Base-by-base conservation (phyloP, 2,329 filamentous ascomycete species). In the Diaporthe australafricana region DNA sequence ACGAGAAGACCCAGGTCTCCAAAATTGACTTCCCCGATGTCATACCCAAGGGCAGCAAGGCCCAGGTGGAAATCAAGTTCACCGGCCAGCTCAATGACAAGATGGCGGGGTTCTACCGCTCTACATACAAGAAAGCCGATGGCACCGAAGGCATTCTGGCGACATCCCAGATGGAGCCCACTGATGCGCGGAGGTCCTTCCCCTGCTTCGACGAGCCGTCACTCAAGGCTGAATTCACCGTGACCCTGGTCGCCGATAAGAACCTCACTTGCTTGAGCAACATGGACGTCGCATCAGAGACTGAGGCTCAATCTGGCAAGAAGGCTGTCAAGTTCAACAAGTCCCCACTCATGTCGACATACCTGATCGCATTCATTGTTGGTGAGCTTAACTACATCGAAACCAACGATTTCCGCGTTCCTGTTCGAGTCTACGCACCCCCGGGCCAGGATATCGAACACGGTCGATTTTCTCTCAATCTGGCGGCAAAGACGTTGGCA, bases 131-230 rank as follows among this genome's bases (percentile, higher is more conserved):
- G 86, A 91, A 90, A 73, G 84, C 89, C 62, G 91, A 96, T 78
- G 96, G 96, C 48, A 90, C 90, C 73, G 91, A 92, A 72, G 93
- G 93, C 76, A 93, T 95, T 80, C 87, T 98, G 79, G 96, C 95
- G 35, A 96, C 95, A 32, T 94, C 94, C 22, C 96, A 98, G 86
- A 97, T 98, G 93, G 96, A 98, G 85, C 92, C 96, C 48, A 98
- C 96, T 17, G 96, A 98, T 84, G 95, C 94, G 74, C 90, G 96
- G 77, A 89, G 95, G 77, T 95, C 96, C 8, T 97, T 98, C 84
- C 96, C 96, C 53, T 98, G 96, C 84, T 98, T 98, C 81, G 96
- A 98, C 80, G 96, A 98, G 85, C 96, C 96, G 35, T 92, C 94
- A 32, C 88, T 98, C 77, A 98, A 98, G 87, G 94, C 96, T 48